phyloP scores from a whole-genome alignment of 176 grass and related monocot genomes.

The Elymus sibiricus region DNA sequence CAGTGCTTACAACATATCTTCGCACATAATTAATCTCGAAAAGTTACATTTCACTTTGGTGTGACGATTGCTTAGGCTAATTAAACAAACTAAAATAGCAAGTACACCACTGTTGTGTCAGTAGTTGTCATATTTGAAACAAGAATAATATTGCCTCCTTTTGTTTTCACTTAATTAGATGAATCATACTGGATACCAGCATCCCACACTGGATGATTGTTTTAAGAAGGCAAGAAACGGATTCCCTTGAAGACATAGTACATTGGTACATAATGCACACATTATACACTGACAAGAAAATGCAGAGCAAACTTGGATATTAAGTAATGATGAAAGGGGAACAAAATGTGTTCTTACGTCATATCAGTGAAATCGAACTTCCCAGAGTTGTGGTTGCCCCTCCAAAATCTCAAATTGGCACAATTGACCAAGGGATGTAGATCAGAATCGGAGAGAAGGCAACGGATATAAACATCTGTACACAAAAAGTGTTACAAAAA shows the following conservation, averaged over 20 bases:
- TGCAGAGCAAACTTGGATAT: constrained; percentile 9
- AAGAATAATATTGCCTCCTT: background rate
- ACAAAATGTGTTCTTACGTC: constrained; percentile 66
- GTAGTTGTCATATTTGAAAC: constrained; percentile 2
- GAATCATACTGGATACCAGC: background rate
- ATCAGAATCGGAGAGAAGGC: constrained; percentile 37
- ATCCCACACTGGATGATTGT: background rate
- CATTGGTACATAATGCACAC: background rate
- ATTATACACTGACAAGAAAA: background rate
- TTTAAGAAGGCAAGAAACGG: background rate
- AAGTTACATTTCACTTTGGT: constrained; percentile 2
- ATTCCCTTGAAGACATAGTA: background rate
- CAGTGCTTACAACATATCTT: background rate
- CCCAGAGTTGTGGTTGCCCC: constrained; percentile 47
- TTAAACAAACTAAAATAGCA: background rate
- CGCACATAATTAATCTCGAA: background rate
- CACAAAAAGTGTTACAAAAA: background rate
- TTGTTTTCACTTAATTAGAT: background rate
- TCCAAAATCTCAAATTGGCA: constrained; percentile 31
- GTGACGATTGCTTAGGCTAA: background rate
- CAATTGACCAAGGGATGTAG: constrained; percentile 25
- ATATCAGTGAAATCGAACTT: constrained; percentile 93
- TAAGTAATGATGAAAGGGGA: constrained; percentile 1
- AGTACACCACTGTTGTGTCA: constrained; percentile 1
- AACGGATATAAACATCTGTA: constrained; percentile 39